Evolutionary conservation across 352 stramenopile species (phyloP).

Genomic region (Phytophthora pluvialis): DNA sequence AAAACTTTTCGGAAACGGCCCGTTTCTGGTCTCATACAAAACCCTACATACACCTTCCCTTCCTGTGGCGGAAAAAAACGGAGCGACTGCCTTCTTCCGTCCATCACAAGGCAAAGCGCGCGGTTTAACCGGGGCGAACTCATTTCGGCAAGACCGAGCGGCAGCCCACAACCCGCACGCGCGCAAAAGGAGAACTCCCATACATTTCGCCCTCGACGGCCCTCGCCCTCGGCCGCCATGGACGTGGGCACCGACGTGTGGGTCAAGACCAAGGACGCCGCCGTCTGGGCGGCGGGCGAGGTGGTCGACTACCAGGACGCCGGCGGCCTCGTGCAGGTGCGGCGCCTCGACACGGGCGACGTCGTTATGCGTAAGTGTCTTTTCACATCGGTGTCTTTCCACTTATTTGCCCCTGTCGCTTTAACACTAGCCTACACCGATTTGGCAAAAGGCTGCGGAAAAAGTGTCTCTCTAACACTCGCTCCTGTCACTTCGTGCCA

Average conservation of each 20-base stretch:
- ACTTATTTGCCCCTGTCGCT: conserved; percentile 6
- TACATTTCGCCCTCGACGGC: background rate
- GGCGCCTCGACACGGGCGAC: conserved; percentile 40
- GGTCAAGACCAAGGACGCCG: conserved; percentile 62
- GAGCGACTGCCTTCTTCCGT: conserved; percentile 23
- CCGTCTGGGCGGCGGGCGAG: conserved; percentile 71
- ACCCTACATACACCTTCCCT: conserved; percentile 10
- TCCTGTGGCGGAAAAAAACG: conserved; percentile 14
- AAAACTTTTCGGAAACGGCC: conserved; percentile 4
- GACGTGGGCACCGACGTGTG: conserved; percentile 86
- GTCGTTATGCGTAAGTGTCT: conserved; percentile 54
- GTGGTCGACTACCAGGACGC: conserved; percentile 74
- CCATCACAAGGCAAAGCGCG: conserved; percentile 17
- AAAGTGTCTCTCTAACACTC: conserved; percentile 8
- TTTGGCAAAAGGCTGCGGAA: background rate
- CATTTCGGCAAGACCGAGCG: conserved; percentile 28
- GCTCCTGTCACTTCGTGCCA: background rate
- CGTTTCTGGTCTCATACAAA: conserved; percentile 24
- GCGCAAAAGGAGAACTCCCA: conserved; percentile 7
- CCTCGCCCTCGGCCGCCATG: conserved; percentile 45
- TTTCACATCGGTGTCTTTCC: background rate
- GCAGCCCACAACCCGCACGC: conserved; percentile 17
- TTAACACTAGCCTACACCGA: conserved; percentile 13
- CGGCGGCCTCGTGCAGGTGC: conserved; percentile 52
- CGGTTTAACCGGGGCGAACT: conserved; percentile 16